Conservation (phyloP, 139 green algal genomes). For the Chlorella sp. region DNA sequence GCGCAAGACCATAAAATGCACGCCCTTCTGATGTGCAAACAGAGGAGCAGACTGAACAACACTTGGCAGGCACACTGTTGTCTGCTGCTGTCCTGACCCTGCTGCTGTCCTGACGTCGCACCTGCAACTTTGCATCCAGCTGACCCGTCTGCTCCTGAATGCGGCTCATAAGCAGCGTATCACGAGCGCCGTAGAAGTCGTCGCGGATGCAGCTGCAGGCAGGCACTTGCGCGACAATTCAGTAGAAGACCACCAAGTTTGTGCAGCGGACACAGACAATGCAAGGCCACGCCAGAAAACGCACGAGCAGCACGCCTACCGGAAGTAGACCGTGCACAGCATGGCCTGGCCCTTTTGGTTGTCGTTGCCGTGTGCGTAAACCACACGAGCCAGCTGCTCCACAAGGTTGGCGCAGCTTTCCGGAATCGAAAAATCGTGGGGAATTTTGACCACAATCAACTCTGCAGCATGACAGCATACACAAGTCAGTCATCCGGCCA, state of each 20-base stretch:
- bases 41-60: neutral
- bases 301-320: constrained; percentile 20
- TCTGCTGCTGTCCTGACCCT: neutral
- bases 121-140: constrained; percentile 73
- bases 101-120: neutral
- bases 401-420: constrained; percentile 56
- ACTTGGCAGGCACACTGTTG: neutral
- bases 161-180: constrained; percentile 97
- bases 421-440: constrained; percentile 77
- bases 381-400: constrained; percentile 64
- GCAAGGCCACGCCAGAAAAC: neutral
- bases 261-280: neutral
- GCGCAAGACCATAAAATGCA: too few relatives aligned
- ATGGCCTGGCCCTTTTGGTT: constrained; percentile 96
- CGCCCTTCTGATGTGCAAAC: too few relatives aligned
- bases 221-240: too few relatives aligned
- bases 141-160: constrained; percentile 75
- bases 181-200: constrained; percentile 92
- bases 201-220: constrained; percentile 76
- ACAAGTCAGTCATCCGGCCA: too few relatives aligned
- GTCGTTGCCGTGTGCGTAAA: constrained; percentile 96
- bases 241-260: neutral
- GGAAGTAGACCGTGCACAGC: constrained; percentile 96
- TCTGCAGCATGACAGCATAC: neutral
- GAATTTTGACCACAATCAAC: constrained; percentile 55